Conservation (phyloP, 768 basidiomycete genomes). For the Psilocybe azurescens region DNA sequence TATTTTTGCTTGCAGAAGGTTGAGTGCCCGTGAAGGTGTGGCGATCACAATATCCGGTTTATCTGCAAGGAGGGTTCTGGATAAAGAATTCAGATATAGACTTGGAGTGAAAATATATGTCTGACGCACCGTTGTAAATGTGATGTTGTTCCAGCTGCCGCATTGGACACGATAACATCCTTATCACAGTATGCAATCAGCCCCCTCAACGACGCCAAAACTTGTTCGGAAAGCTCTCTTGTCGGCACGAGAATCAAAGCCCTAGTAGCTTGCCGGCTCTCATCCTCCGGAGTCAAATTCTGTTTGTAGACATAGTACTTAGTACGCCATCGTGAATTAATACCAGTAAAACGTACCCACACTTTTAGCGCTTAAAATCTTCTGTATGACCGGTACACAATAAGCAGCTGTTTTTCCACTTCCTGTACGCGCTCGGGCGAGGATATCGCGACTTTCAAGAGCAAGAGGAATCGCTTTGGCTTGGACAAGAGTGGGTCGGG, state of each 20-base stretch:
- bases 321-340: constrained; percentile 5
- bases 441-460: constrained; percentile 86
- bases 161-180: constrained; percentile 73
- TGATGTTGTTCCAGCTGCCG: constrained; percentile 71
- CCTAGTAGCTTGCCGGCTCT: constrained; percentile 63
- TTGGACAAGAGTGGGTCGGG: constrained; percentile 92
- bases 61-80: constrained; percentile 43
- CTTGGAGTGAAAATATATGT: neutral
- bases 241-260: constrained; percentile 89
- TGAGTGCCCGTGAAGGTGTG: constrained; percentile 42
- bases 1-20: constrained; percentile 44
- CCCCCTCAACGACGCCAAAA: constrained; percentile 66
- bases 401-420: constrained; percentile 98
- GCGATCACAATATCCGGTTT: constrained; percentile 45
- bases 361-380: constrained; percentile 79
- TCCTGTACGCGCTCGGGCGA: constrained; percentile 93
- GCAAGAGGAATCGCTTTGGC: constrained; percentile 91
- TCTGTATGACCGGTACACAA: constrained; percentile 89
- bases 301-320: constrained; percentile 19
- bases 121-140: constrained; percentile 73
- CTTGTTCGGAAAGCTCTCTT: constrained; percentile 92
- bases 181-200: constrained; percentile 82
- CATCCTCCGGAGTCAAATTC: constrained; percentile 45
- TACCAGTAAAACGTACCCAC: constrained; percentile 50
- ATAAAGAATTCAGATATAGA: neutral